Conservation (phyloP, 345 rosid genomes). For the Aegle marmelos region DNA sequence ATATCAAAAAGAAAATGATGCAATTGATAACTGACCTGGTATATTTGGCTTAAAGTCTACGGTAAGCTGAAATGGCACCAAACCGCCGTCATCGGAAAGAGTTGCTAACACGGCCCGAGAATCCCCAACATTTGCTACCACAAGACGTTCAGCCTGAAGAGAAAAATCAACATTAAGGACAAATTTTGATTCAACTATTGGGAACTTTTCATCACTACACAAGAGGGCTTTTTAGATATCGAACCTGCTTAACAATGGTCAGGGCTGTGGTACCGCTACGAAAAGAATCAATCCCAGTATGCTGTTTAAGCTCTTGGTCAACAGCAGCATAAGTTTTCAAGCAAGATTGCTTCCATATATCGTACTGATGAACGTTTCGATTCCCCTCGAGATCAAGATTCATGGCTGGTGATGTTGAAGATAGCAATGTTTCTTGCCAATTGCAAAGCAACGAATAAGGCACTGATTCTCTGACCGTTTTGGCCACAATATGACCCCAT, state of each 20-base stretch:
- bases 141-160: slow-evolving; percentile 57
- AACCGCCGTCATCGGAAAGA: slow-evolving; percentile 42
- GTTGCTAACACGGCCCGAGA: slow-evolving; percentile 80
- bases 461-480: slow-evolving; percentile 49
- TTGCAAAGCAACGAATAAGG: slow-evolving; percentile 65
- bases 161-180: not conserved
- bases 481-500: slow-evolving; percentile 83
- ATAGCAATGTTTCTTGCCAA: slow-evolving; percentile 60
- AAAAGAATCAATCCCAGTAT: slow-evolving; percentile 59
- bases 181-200: not conserved
- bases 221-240: not conserved
- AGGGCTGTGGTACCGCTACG: slow-evolving; percentile 73
- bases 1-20: not conserved
- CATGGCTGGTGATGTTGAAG: slow-evolving; percentile 33
- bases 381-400: slow-evolving; percentile 28
- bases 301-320: slow-evolving; percentile 68
- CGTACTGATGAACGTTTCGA: slow-evolving; percentile 30
- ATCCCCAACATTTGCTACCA: slow-evolving; percentile 78
- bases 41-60: slow-evolving; percentile 83
- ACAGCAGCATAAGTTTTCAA: slow-evolving; percentile 64
- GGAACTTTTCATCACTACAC: not conserved
- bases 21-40: slow-evolving; percentile 45
- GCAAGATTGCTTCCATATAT: slow-evolving; percentile 73
- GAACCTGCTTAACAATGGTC: slow-evolving; percentile 77
- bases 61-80: slow-evolving; percentile 75